Evolutionary conservation across 148 eudicot species (phyloP), one percentile per base, ranked within the genome.

Genomic region (Agrostemma githago): DNA sequence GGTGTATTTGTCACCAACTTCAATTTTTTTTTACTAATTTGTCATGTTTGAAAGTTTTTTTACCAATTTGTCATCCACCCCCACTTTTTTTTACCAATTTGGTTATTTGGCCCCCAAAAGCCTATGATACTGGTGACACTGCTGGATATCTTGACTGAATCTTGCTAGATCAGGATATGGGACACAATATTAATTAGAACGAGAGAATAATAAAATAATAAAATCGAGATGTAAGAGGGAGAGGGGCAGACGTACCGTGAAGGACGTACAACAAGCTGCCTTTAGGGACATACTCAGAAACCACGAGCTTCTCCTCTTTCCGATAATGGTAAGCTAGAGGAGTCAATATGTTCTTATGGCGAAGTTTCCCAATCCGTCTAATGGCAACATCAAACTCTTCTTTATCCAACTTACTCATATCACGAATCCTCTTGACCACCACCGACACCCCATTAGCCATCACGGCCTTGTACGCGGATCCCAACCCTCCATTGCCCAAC

Each of bases 251-350:
- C 82, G 42, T 86, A 90, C 96, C 92, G 73, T 90, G 96, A 79
- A 90, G 77, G 46, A 84, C 71, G 78, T 85, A 84, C 62, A 81
- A 62, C 74, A 90, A 77, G 81, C 92, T 90, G 75, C 96, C 96
- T 78, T 80, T 85, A 39, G 92, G 81, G 62, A 88, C 43, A 54
- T 76, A 88, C 82, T 88, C 96, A 0, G 88, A 83, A 3, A 90
- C 84, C 78, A 90, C 53, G 5, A 90, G 86, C 79, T 90, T 90
- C 82, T 90, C 96, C 60, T 88, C 96, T 72, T 86, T 86, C 63
- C 92, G 80, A 66, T 79, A 88, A 78, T 90, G 89, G 63, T 88
- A 90, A 43, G 90, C 92, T 73, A 90, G 77, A 8, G 89, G 89
- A 11, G 88, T 80, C 81, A 88, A 74, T 12, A 90, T 84, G 59